phyloP scores from a whole-genome alignment of 176 grass and related monocot species.

The Triticum monococcum region DNA sequence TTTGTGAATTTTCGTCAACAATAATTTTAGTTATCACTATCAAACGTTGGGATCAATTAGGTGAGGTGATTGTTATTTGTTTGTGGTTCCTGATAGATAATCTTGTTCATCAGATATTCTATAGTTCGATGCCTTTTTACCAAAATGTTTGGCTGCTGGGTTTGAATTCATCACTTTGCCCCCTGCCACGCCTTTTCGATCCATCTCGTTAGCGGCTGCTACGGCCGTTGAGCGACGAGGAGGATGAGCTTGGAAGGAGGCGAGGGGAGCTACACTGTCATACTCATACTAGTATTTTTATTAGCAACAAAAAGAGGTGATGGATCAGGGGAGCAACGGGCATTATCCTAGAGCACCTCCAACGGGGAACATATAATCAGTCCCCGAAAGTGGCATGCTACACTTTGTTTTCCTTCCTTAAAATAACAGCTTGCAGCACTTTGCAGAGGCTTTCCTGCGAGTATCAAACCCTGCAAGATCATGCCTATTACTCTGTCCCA shows the following conservation, averaged over 20 bases:
- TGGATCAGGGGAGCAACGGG: background rate
- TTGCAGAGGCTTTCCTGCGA: background rate
- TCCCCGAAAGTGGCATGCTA: background rate
- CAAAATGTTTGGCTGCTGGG: background rate
- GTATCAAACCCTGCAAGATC: constrained; percentile 6
- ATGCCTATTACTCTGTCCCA: constrained; percentile 10
- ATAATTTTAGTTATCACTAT: background rate
- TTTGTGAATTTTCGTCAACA: background rate
- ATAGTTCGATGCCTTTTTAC: background rate
- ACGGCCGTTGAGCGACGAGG: background rate
- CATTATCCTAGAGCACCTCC: background rate
- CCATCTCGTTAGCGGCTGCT: background rate
- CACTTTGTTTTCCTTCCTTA: background rate
- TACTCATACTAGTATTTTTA: background rate
- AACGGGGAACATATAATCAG: background rate
- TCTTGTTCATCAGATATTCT: background rate
- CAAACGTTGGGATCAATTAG: background rate
- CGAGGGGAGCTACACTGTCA: background rate
- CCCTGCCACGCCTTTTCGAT: background rate
- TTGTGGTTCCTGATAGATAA: background rate
- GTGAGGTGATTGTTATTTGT: background rate
- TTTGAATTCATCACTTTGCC: background rate
- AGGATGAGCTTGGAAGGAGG: background rate
- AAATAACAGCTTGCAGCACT: background rate
- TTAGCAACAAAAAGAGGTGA: background rate